Evolutionary conservation across 768 basidiomycete genomes (phyloP).

Genomic region (Tricholoma flavovirens): DNA sequence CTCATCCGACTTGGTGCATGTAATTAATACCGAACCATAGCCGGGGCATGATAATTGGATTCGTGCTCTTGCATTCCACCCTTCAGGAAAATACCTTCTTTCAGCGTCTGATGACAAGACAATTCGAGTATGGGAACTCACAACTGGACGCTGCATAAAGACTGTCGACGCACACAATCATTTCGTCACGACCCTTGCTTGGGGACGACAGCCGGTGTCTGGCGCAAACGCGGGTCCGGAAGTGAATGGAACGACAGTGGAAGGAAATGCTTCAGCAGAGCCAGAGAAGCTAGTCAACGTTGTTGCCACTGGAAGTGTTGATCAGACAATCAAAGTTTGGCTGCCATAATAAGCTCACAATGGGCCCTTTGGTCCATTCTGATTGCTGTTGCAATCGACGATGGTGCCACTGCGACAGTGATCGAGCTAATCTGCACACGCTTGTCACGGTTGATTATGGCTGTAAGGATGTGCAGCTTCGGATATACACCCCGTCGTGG

Average conservation of each 20-base stretch:
- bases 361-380: background rate
- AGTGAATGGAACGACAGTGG: conserved; percentile 23
- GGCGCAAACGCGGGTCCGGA: conserved; percentile 32
- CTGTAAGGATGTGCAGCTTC: background rate
- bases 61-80: conserved; percentile 83
- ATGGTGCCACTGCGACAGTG: background rate
- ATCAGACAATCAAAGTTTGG: conserved; percentile 64
- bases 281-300: conserved; percentile 63
- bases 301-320: conserved; percentile 62
- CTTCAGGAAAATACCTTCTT: conserved; percentile 83
- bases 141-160: conserved; percentile 80
- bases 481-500: conserved; percentile 1
- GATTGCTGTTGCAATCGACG: conserved; percentile 4
- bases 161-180: conserved; percentile 84
- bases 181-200: conserved; percentile 76
- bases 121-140: conserved; percentile 84
- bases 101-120: conserved; percentile 92
- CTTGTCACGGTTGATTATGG: conserved; percentile 3
- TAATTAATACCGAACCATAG: conserved; percentile 25
- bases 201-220: conserved; percentile 59
- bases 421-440: background rate
- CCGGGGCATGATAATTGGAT: conserved; percentile 90
- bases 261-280: conserved; percentile 25
- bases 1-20: conserved; percentile 5
- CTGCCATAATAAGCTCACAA: conserved; percentile 34